These are phyloP conservation scores for Backusella tuberculispora DNA, from an alignment of 192 early-diverging fungal genomes.

Conservation along the genomic window DNA sequence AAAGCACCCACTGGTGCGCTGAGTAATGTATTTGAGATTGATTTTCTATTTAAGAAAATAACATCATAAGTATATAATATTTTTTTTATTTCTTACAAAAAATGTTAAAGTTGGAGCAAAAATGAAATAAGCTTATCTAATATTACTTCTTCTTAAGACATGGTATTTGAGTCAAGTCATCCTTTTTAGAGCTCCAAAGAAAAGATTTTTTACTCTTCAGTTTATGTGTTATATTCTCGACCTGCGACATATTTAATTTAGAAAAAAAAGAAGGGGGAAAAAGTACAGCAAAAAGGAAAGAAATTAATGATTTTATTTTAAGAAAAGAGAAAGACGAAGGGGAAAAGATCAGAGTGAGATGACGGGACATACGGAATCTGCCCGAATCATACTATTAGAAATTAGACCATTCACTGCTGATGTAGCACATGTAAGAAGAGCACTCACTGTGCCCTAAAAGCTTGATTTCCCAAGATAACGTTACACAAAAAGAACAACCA, in stretches of 20 bases:
- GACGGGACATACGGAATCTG: conserved; percentile 10
- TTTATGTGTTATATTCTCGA: not conserved
- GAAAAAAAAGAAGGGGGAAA: not conserved
- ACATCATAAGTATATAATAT: not conserved
- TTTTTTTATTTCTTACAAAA: not conserved
- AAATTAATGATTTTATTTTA: not conserved
- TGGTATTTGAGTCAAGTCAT: not conserved
- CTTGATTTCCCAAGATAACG: conserved; percentile 2
- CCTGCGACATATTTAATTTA: conserved; percentile 4
- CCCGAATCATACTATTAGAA: conserved; percentile 5
- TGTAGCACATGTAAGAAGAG: conserved; percentile 10
- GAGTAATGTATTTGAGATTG: not conserved
- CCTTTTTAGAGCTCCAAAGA: conserved; percentile 9
- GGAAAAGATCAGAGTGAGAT: not conserved
- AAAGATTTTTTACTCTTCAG: conserved; percentile 1
- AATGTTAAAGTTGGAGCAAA: not conserved
- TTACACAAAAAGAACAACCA: conserved; percentile 6
- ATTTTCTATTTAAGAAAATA: not conserved
- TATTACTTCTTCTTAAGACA: conserved; percentile 4
- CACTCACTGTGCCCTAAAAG: conserved; percentile 2
- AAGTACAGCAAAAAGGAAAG: not conserved
- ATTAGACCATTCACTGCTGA: conserved; percentile 7
- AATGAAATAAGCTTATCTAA: not conserved
- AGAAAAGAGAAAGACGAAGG: not conserved
- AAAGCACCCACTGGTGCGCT: not conserved